Evolutionary conservation across 352 stramenopile genomes (phyloP), one percentile per base, ranked within the genome.

Genomic region (Phytophthora sp.): DNA sequence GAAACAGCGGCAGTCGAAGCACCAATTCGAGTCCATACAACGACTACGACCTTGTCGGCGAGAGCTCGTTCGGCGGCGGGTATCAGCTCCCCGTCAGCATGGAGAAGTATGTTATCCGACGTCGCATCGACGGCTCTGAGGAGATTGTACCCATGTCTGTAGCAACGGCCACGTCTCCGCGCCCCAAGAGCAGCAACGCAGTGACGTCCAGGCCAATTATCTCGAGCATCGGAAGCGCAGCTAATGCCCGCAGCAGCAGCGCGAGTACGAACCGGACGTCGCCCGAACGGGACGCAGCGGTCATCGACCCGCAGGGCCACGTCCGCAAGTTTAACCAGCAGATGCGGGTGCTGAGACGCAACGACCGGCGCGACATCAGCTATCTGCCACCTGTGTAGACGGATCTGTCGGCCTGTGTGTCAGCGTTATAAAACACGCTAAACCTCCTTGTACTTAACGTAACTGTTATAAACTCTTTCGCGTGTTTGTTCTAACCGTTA

Each of bases 311-410:
- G 13, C 61, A 80, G 26, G 56, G 83, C 2, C 80, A 90, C n/a
- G 58, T 69, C 24, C 75, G 66, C 39, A 93, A 91, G 55, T 93
- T 93, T 59, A 80, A 90, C 33, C 82, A 69, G 12, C 82, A 93
- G 61, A 93, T 93, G 84, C 79, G 74, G 35, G 63, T 81, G 16
- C 70, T 78, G 27, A 66, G 84, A n/a, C 76, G 84, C 47, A 89
- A 84, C 29, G 68, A 91, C 21, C 79, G 84, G 2, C 80, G 63
- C 27, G 84, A 84, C 29, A 45, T 38, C 5, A 74, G 44, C 67
- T 80, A 49, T 42, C 41, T 86, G 13, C 74, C 82, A 2, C 66
- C 57, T 13, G 66, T 79, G 23, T 74, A 69, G 20, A 27, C n/a
- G n/a, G n/a, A n/a, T n/a, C n/a, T n/a, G n/a, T n/a, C n/a, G n/a